Base-by-base conservation (phyloP, 352 stramenopile genomes). In the Pythium dissotocum region DNA sequence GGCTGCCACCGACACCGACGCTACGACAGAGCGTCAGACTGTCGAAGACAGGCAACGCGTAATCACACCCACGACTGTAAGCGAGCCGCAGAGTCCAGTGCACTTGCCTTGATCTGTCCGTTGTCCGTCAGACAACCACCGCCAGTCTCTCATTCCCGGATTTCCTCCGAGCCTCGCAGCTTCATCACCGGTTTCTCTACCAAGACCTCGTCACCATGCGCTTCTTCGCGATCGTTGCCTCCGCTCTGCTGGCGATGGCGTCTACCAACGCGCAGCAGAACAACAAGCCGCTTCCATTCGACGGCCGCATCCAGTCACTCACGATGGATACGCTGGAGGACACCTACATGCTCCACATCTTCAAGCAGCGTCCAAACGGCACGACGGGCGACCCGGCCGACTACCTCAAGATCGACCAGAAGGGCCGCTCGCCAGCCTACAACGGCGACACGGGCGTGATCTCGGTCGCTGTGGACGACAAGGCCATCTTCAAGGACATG, bases 361-460 rank as follows among this genome's bases (percentile, higher is more conserved):
- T 53, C 7, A 63, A 58, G 40, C 74, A 24, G 46, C 58, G 54
- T 67, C 69, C 75, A 64, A 67, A 78, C 73, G 77, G 57, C 46
- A 53, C 44, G 62, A 72, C 67, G 65, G 12, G 66, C 71, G 51
- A 67, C 46, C 65, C 70, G 4, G 73, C 66, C n/a, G 63, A 75
- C 70, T 77, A 75, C 56, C 65, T 79, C 44, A 73, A 61, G 32
- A 62, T 79, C 42, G 61, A 61, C 59, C 36, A 63, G 16, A 59
- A 69, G 32, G 58, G 65, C 38, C 67, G 73, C 52, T 75, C 65
- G 44, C 73, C 70, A 18, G 73, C 65, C 9, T 79, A 71, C 73
- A 79, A 79, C 57, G 69, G 60, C 5, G 69, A 79, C 56, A 69
- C 58, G 16, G 72, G 71, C 28, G 56, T 75, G 12, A 69, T 79